Evolutionary conservation across 768 basidiomycete genomes (phyloP).

Genomic region (Panus rudis): DNA sequence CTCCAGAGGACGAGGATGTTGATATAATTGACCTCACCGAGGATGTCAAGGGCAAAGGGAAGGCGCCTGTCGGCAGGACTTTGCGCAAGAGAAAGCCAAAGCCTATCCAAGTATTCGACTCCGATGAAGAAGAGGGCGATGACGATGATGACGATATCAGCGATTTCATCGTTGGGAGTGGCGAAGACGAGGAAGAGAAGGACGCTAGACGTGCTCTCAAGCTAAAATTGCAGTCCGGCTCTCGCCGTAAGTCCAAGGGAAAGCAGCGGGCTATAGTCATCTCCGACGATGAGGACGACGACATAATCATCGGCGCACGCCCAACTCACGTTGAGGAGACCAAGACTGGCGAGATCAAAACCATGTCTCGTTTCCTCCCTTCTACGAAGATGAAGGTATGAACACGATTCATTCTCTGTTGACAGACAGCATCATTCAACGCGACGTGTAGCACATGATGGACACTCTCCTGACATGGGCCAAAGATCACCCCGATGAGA

Average conservation of each 20-base stretch:
- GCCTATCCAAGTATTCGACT: constrained; percentile 23
- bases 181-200: constrained; percentile 51
- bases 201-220: constrained; percentile 33
- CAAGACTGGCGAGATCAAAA: no score
- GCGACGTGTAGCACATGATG: constrained; percentile 45
- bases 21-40: constrained; percentile 21
- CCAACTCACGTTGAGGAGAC: no score
- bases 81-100: constrained; percentile 24
- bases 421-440: not conserved
- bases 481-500: constrained; percentile 50
- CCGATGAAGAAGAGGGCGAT: constrained; percentile 32
- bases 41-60: constrained; percentile 7
- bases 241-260: constrained; percentile 19
- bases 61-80: constrained; percentile 4
- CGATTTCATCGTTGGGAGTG: constrained; percentile 46
- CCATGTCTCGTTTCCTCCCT: constrained; percentile 54
- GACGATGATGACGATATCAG: constrained; percentile 39
- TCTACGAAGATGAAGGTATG: constrained; percentile 72
- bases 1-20: constrained; percentile 20
- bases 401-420: not conserved
- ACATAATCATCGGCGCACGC: constrained; percentile 15
- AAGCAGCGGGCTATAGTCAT: constrained; percentile 31
- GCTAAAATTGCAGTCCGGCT: not conserved
- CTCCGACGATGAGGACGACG: constrained; percentile 18
- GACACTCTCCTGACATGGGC: constrained; percentile 39